Evolutionary conservation across 345 rosid species (phyloP).

Genomic region (Brassica juncea): DNA sequence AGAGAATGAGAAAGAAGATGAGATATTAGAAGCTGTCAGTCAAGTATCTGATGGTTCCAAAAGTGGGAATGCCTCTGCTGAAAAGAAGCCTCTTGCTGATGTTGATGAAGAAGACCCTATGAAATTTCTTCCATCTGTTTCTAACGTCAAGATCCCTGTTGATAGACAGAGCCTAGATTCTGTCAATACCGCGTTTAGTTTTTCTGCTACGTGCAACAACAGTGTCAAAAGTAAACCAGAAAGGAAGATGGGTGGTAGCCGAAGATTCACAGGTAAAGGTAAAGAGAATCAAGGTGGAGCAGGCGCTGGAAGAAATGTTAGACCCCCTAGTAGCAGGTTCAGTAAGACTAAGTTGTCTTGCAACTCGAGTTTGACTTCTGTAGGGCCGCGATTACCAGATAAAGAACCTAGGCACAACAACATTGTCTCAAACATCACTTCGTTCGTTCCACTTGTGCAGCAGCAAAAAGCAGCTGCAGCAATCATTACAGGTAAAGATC

Average conservation of each 20-base stretch:
- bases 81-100: conserved; percentile 63
- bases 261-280: conserved; percentile 47
- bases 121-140: conserved; percentile 46
- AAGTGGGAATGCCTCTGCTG: conserved; percentile 39
- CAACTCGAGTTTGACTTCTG: conserved; percentile 49
- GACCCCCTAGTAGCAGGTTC: conserved; percentile 52
- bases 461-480: conserved; percentile 66
- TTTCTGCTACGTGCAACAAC: conserved; percentile 47
- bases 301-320: conserved; percentile 44
- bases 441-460: conserved; percentile 83
- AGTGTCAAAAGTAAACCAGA: conserved; percentile 48
- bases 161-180: conserved; percentile 73
- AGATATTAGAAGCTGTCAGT: conserved; percentile 44
- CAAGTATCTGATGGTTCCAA: conserved; percentile 42
- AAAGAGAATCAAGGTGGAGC: conserved; percentile 51
- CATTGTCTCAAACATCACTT: conserved; percentile 72
- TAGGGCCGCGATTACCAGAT: conserved; percentile 45
- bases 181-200: conserved; percentile 54
- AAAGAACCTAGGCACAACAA: conserved; percentile 63
- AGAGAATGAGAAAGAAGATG: conserved; percentile 64
- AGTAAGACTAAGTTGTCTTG: conserved; percentile 62
- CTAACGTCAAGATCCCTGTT: conserved; percentile 46
- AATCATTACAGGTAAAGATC: conserved; percentile 56
- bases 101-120: conserved; percentile 49
- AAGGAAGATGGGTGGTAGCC: conserved; percentile 48